Evolutionary conservation across 2,329 filamentous ascomycete genomes (phyloP).

Genomic region (Aspergillus ibericus): DNA sequence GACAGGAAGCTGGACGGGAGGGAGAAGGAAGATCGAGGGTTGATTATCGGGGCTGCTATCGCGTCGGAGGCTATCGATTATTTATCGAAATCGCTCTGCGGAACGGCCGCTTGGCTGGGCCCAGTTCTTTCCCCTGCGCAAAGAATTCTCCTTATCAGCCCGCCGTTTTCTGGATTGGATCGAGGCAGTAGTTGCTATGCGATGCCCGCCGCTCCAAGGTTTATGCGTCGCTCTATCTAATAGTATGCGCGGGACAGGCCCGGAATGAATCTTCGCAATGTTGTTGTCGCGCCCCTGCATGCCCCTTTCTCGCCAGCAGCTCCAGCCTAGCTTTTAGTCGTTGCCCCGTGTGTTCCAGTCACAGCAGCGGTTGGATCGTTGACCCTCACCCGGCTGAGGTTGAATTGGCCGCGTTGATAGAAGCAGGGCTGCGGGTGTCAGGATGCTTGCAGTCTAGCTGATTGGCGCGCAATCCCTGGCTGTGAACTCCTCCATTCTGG

Average conservation of each 20-base stretch:
- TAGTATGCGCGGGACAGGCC: slow-evolving; percentile 8
- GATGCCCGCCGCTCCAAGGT: background rate
- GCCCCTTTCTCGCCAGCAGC: background rate
- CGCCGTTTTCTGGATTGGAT: background rate
- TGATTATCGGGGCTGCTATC: slow-evolving; percentile 18
- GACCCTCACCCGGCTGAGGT: background rate
- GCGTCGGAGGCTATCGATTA: slow-evolving; percentile 21
- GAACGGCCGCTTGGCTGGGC: slow-evolving; percentile 14
- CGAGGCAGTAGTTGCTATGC: background rate
- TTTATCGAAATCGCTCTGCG: slow-evolving; percentile 15
- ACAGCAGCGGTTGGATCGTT: background rate
- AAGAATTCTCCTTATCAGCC: background rate
- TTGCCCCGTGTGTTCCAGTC: background rate
- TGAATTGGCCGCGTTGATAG: background rate
- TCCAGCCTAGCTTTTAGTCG: background rate
- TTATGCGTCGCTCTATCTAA: slow-evolving; percentile 6
- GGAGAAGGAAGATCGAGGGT: slow-evolving; percentile 10
- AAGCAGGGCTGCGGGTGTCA: background rate
- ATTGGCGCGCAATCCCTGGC: background rate
- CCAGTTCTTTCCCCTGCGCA: background rate
- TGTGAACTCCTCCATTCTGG: background rate
- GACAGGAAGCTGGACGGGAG: background rate
- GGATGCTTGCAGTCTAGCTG: background rate
- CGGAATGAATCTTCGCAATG: slow-evolving; percentile 14
- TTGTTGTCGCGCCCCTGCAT: slow-evolving; percentile 12